phyloP scores from a whole-genome alignment of 345 rosid genomes.

The Dipteronia sinensis region DNA sequence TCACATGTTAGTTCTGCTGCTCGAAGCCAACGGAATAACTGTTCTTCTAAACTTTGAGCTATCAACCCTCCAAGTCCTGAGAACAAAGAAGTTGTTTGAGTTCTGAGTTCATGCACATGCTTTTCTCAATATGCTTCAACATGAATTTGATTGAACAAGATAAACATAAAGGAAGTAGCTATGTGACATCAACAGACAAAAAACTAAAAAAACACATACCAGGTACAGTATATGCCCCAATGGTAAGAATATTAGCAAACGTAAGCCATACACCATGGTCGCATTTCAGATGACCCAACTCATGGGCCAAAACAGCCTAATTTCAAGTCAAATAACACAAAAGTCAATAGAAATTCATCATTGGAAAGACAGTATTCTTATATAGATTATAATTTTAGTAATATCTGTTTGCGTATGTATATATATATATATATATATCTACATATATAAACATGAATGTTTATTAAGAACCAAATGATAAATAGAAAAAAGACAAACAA shows the following conservation, averaged over 20 bases:
- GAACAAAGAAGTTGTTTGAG: constrained; percentile 11
- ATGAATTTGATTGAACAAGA: not conserved
- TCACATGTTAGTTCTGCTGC: constrained; percentile 98
- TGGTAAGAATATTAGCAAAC: constrained; percentile 86
- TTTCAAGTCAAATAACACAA: constrained; percentile 18
- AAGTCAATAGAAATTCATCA: constrained; percentile 25
- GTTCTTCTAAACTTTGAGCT: constrained; percentile 87
- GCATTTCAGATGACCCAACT: constrained; percentile 94
- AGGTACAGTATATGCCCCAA: constrained; percentile 91
- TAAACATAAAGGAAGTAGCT: not conserved
- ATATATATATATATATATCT: not conserved
- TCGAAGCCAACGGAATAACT: constrained; percentile 85
- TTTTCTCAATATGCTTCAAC: not conserved
- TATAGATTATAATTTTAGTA: not conserved
- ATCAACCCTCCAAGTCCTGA: constrained; percentile 83
- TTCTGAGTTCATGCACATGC: not conserved
- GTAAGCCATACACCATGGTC: constrained; percentile 99
- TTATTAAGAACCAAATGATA: not conserved
- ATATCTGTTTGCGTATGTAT: not conserved
- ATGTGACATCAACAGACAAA: constrained; percentile 11
- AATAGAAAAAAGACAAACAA: constrained; percentile 1
- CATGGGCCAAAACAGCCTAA: constrained; percentile 96
- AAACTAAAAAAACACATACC: constrained; percentile 50
- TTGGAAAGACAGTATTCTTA: not conserved
- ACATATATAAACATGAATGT: not conserved